Evolutionary conservation across 805 yeast species (phyloP).

Genomic region (Candida silvatica): DNA sequence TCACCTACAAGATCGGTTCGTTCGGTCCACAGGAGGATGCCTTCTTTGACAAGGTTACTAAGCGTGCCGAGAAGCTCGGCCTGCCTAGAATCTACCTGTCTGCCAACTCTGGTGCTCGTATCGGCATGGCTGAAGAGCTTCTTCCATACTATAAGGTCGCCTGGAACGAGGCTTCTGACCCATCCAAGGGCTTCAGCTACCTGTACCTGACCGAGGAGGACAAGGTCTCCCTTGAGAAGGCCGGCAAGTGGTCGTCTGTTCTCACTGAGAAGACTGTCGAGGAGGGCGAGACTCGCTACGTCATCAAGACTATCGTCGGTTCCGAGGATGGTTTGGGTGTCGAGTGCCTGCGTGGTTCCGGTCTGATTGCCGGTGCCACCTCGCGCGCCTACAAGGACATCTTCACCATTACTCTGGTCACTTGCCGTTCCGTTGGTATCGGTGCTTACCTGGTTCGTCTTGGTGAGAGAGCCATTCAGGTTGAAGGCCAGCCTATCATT

Average conservation of each 20-base stretch:
- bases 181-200: slow-evolving; percentile 84
- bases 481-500: slow-evolving; percentile 97
- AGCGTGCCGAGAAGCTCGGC: slow-evolving; percentile 81
- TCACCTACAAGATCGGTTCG: slow-evolving; percentile 96
- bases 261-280: slow-evolving; percentile 75
- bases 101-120: slow-evolving; percentile 99
- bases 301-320: slow-evolving; percentile 83
- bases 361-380: slow-evolving; percentile 98
- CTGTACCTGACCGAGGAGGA: slow-evolving; percentile 73
- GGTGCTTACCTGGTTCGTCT: slow-evolving; percentile 98
- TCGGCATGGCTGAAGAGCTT: slow-evolving; percentile 95
- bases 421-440: slow-evolving; percentile 99
- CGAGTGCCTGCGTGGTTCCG: slow-evolving; percentile 96
- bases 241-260: slow-evolving; percentile 54
- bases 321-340: slow-evolving; percentile 97
- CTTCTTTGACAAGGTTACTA: slow-evolving; percentile 88
- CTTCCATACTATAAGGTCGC: slow-evolving; percentile 84
- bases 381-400: slow-evolving; percentile 96
- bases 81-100: slow-evolving; percentile 93
- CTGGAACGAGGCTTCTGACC: slow-evolving; percentile 75
- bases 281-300: slow-evolving; percentile 73
- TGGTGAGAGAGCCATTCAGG: slow-evolving; percentile 98
- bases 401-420: slow-evolving; percentile 94
- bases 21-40: slow-evolving; percentile 95
- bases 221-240: slow-evolving; percentile 42